These are phyloP conservation scores for Panicum virgatum DNA, from an alignment of 202 grass and related monocot genomes.

Conservation along the genomic window DNA sequence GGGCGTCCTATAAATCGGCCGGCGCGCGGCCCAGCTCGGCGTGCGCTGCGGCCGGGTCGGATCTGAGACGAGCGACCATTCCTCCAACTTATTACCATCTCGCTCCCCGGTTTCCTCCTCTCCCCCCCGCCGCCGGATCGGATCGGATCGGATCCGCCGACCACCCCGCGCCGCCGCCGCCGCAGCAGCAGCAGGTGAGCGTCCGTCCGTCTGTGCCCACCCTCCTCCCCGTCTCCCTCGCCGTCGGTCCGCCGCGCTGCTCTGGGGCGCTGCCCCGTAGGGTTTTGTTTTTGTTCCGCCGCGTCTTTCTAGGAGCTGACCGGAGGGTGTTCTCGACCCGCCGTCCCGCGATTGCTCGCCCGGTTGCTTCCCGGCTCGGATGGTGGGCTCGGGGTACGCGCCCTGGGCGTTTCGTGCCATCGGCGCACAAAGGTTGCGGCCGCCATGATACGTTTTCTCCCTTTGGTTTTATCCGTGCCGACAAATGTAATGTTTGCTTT, in stretches of 20 bases:
- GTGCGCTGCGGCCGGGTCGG: conserved; percentile 41
- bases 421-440: too few species aligned
- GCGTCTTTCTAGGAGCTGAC: neutral
- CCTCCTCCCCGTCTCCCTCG: neutral
- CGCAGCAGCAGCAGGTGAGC: conserved; percentile 32
- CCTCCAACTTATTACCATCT: neutral
- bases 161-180: neutral
- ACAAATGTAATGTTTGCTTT: neutral
- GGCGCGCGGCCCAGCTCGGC: neutral
- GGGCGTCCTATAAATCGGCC: conserved; percentile 38
- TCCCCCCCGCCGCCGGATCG: neutral
- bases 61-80: conserved; percentile 17
- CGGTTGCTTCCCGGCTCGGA: neutral
- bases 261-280: neutral
- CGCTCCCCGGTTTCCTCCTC: neutral
- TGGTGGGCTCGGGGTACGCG: neutral
- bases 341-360: neutral
- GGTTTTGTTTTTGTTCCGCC: neutral
- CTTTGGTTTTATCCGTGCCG: neutral
- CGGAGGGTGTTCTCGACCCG: neutral
- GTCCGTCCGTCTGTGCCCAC: neutral
- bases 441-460: neutral
- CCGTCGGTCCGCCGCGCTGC: neutral
- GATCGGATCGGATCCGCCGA: conserved; percentile 28
- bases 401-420: neutral